Base-by-base conservation (phyloP, 352 stramenopile genomes). In the Phytophthora nicotianae region DNA sequence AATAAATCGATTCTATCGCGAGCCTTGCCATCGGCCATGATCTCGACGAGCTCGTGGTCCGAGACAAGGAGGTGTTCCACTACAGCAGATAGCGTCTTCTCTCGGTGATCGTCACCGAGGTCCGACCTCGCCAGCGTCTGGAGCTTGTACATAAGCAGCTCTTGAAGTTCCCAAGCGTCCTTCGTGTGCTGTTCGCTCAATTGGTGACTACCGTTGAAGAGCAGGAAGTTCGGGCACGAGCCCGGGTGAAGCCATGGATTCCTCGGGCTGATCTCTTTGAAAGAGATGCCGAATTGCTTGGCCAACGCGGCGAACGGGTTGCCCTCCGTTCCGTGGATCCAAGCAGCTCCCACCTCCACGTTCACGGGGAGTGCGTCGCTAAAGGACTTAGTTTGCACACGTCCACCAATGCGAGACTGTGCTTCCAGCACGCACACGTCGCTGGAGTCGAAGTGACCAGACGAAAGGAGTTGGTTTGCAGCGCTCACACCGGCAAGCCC, bases 201-300 rank as follows among this genome's bases (percentile, higher is more conserved):
- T 47, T 67, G 41, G 14, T 54, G 37, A 14, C 46, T 51, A 11
- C 63, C 66, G 27, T 83, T 65, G 24, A 72, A 79, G 3, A 88
- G 67, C 27, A 75, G 32, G 41, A 88, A 88, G 48, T 74, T 69
- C 4, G 60, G 20, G 56, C 78, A 88, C n/a, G 76, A 81, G n/a
- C 57, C 72, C 1, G 81, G 81, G 23, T 90, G 72, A 8, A 90
- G 58, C 72, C 78, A 88, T 48, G 78, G 78, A 47, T 90, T 90
- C 33, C 78, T 68, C 17, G 65, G 47, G 20, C 78, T 90, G 49
- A 92, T 76, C 43, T 71, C 64, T 45, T 89, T 84, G 49, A 73
- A 73, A 9, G 47, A 57, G n/a, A 92, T 80, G 9, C 70, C 66
- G 23, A 81, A 79, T 24, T 79, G 50, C 14, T 57, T 55, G 3